Conservation (phyloP, 2,329 filamentous ascomycete species). For the Alternaria arborescens region DNA sequence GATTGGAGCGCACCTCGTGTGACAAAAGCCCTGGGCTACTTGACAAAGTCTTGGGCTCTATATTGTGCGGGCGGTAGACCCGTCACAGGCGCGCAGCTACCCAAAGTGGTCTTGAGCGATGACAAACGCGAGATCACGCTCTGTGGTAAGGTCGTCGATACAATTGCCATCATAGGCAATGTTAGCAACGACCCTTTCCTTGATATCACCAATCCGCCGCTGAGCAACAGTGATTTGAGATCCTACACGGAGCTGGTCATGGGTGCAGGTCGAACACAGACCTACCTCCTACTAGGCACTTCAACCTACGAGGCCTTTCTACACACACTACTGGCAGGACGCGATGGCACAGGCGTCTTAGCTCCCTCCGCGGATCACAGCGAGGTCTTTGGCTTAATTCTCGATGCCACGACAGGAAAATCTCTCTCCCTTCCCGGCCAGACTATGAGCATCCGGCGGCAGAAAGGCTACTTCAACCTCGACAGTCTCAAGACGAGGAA, state of each 20-base stretch:
- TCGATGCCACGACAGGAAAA: slow-evolving; percentile 24
- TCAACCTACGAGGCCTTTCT: slow-evolving; percentile 35
- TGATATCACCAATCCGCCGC: slow-evolving; percentile 21
- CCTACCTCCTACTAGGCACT: slow-evolving; percentile 12
- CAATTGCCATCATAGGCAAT: slow-evolving; percentile 17
- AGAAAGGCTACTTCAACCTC: slow-evolving; percentile 32
- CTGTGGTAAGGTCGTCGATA: slow-evolving; percentile 28
- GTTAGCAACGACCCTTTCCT: slow-evolving; percentile 18
- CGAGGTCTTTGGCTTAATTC: slow-evolving; percentile 34
- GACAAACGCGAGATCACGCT: slow-evolving; percentile 21
- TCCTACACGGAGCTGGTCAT: slow-evolving; percentile 21
- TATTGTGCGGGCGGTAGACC: slow-evolving; percentile 25
- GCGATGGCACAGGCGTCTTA: slow-evolving; percentile 23
- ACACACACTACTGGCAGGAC: slow-evolving; percentile 31
- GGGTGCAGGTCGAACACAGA: background rate
- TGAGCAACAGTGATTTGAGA: slow-evolving; percentile 12
- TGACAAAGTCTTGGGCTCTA: slow-evolving; percentile 28
- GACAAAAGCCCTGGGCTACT: slow-evolving; percentile 32
- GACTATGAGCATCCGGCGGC: slow-evolving; percentile 26
- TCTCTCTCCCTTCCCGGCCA: slow-evolving; percentile 32
- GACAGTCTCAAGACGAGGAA: slow-evolving; percentile 28
- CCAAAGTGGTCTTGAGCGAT: slow-evolving; percentile 3
- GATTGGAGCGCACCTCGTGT: slow-evolving; percentile 33
- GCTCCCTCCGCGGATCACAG: slow-evolving; percentile 27
- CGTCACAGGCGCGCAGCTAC: background rate